Evolutionary conservation across 1,139 yeast genomes (phyloP).

Genomic region (Taphrina confusa): DNA sequence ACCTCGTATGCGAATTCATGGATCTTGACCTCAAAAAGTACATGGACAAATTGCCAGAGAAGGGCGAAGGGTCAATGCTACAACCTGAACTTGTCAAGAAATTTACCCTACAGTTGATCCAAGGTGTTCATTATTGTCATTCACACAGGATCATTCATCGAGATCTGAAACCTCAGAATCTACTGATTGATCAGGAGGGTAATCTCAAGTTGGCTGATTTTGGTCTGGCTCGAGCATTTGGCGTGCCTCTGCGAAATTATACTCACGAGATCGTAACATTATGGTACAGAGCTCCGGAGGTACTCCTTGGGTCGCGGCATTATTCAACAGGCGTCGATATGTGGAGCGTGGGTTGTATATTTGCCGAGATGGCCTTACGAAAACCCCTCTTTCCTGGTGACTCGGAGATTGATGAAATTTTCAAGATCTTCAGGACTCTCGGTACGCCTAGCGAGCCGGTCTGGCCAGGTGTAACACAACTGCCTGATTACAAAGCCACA

Average conservation of each 20-base stretch:
- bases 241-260: constrained; percentile 95
- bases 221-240: constrained; percentile 92
- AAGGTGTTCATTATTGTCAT: constrained; percentile 94
- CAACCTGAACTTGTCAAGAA: constrained; percentile 73
- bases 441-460: constrained; percentile 93
- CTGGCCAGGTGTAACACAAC: constrained; percentile 94
- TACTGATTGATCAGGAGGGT: constrained; percentile 92
- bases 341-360: constrained; percentile 98
- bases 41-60: constrained; percentile 93
- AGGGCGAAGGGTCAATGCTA: constrained; percentile 67
- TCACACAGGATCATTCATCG: constrained; percentile 93
- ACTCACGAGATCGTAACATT: constrained; percentile 89
- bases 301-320: constrained; percentile 91
- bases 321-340: constrained; percentile 97
- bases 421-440: constrained; percentile 84
- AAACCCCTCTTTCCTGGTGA: constrained; percentile 97
- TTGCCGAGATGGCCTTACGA: constrained; percentile 97
- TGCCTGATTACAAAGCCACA: constrained; percentile 93
- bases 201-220: constrained; percentile 94
- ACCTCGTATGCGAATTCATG: constrained; percentile 87
- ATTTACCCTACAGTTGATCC: constrained; percentile 87
- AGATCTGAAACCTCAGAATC: constrained; percentile 93
- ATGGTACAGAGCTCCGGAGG: constrained; percentile 98
- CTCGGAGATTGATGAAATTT: constrained; percentile 95
- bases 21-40: constrained; percentile 93